A percentile compares a stretch with the other conserved stretches of the same genome.
Evolutionary conservation across 768 basidiomycete genomes (phyloP).

Genomic region (Serendipita vermifera): DNA sequence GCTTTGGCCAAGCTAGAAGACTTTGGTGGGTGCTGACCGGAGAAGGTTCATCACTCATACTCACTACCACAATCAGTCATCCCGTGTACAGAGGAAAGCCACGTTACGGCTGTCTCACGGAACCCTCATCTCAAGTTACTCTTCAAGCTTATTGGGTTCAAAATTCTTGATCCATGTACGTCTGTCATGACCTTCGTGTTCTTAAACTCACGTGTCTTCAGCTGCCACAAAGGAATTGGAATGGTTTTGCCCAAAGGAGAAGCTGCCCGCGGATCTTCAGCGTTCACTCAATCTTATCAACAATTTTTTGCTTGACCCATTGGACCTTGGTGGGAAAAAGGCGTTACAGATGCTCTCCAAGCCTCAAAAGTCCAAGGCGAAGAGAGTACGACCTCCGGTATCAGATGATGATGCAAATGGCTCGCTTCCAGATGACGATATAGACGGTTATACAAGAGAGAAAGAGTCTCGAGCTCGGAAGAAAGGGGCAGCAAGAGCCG

Average conservation of each 20-base stretch:
- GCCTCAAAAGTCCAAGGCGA: conserved; percentile 33
- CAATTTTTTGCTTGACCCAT: conserved; percentile 69
- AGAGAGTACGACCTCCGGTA: conserved; percentile 38
- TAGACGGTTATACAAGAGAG: conserved; percentile 24
- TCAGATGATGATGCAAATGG: conserved; percentile 33
- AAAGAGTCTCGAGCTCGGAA: conserved; percentile 23
- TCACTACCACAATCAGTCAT: conserved; percentile 38
- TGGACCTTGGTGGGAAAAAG: conserved; percentile 69
- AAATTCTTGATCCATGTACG: conserved; percentile 52
- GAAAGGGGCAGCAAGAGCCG: too few species aligned
- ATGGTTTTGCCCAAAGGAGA: conserved; percentile 72
- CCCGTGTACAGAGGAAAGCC: conserved; percentile 60
- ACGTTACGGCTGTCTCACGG: conserved; percentile 62
- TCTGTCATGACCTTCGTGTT: conserved; percentile 10
- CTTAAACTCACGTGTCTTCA: background rate
- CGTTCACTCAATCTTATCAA: conserved; percentile 61
- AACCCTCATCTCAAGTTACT: conserved; percentile 73
- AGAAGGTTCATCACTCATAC: conserved; percentile 9
- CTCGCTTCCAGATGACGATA: too few species aligned
- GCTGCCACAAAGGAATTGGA: conserved; percentile 58
- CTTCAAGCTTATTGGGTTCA: conserved; percentile 67
- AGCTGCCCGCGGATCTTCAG: conserved; percentile 54
- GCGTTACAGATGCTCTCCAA: conserved; percentile 57
- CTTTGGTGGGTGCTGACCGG: conserved; percentile 44
- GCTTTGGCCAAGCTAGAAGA: conserved; percentile 58